Base-by-base conservation (phyloP, 176 grass and related monocot species). In the Cenchrus purpureus region DNA sequence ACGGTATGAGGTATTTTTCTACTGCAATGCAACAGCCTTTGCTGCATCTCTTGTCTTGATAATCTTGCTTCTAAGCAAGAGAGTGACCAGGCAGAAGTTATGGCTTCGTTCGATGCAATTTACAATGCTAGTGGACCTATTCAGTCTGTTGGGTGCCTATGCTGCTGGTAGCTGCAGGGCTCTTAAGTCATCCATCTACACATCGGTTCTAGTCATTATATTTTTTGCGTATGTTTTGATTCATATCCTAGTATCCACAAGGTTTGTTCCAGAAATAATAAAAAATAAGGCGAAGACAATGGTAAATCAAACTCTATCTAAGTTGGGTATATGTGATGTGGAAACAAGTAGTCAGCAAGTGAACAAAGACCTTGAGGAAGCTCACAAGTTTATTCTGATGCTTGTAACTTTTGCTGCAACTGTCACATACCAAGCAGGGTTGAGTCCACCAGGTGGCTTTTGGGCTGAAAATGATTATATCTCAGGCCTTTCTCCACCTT, bases 31-130 rank as follows among this genome's bases (percentile, higher is more conserved):
- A 56, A 67, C 79, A 51, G 84, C 84, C 2, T 90, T 90, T 6
- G 79, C 84, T 86, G 65, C 88, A 78, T 90, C 84, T 42, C 54
- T 94, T 64, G 79, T 91, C 46, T 86, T 91, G 71, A 89, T 94
- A 43, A 89, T 94, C 25, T 58, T 94, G 76, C 89, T 91, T 61
- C 83, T 91, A 28, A 88, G 87, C 31, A 83, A 91, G 74, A 46
- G 15, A 6, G 87, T 88, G 50, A 86, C 84, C 3, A 83, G 68
- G 12, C 1, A 59, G 29, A 40, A 48, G 7, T 8, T 73, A 3
- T 91, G 87, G 89, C 79, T 91, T 22, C 74, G 67, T 10, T 83
- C 88, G 4, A 83, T 91, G 62, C 71, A 88, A 50, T 71, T 86
- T 43, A 91, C 83, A 12, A 94, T 91, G 89, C 65, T 79, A 28